Percentiles rank a stretch among this genome's conserved stretches.
Evolutionary conservation across 139 green algal species (phyloP).

Genomic region (Pseudopediastrum boryanum): DNA sequence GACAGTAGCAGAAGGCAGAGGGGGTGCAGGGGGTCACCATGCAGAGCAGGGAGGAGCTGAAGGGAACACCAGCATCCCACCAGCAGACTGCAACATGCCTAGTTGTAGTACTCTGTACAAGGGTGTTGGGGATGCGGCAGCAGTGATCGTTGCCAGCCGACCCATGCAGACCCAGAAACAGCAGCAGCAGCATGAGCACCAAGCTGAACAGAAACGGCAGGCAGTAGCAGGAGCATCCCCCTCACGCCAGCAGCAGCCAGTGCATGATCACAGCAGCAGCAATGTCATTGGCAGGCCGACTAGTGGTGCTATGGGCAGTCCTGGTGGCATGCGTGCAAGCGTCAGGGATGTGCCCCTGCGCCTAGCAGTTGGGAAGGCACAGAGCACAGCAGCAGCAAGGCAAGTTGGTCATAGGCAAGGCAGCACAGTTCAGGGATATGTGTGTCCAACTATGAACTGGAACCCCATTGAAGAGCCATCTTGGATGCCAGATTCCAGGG

Average conservation of each 20-base stretch:
- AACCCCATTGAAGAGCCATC: conserved; percentile 78
- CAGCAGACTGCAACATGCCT: too few relatives aligned
- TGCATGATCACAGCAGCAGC: conserved; percentile 26
- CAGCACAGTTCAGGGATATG: conserved; percentile 6
- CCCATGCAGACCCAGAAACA: not conserved
- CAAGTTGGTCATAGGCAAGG: not conserved
- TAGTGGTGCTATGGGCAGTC: not conserved
- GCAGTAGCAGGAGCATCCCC: conserved; percentile 13
- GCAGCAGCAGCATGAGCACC: conserved; percentile 26
- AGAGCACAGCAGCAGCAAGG: conserved; percentile 12
- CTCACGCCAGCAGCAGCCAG: conserved; percentile 3
- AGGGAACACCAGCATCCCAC: not conserved
- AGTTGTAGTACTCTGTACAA: not conserved
- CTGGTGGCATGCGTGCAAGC: not conserved
- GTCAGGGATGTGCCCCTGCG: not conserved
- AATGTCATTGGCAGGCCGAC: conserved; percentile 18
- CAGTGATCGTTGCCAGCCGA: not conserved
- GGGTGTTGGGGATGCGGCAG: conserved; percentile 12
- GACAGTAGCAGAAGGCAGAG: conserved; percentile 7
- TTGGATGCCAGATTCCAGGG: conserved; percentile 49
- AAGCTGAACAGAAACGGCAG: not conserved
- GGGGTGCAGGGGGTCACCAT: too few relatives aligned
- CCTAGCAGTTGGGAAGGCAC: conserved; percentile 12
- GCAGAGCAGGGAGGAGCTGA: not conserved
- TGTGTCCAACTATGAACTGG: conserved; percentile 54